Base-by-base conservation (phyloP, 2,329 filamentous ascomycete genomes). In the Pezicula rhizophila region DNA sequence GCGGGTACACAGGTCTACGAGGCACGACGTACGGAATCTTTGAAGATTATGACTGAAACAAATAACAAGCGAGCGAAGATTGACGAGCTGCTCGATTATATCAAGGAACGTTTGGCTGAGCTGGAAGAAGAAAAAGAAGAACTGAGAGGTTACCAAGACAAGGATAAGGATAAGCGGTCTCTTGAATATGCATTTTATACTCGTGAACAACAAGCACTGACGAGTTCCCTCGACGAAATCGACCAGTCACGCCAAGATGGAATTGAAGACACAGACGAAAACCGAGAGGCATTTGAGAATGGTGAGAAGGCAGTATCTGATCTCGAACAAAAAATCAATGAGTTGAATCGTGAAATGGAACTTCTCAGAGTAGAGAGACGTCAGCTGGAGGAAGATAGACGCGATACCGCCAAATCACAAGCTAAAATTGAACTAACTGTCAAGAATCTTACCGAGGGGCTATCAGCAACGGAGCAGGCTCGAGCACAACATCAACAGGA, bases 61-160 rank as follows among this genome's bases (percentile, higher is more conserved):
- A 90, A 92, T 67, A 95, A 90, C 70, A 97, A 96, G 73, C 84
- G 90, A 53, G 77, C 84, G 41, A 96, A 96, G 70, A 97, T 97
- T 52, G 93, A 99, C 64, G 90, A 95, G 63, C 76, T 95, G 11
- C 78, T 99, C 11, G 83, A 86, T 46, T 95, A 93, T 62, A 96
- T 99, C 68, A 90, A 93, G 61, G 89, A 95, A 61, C 84, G 93
- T 46, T 75, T 99, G 47, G 77, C 75, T 35, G 93, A 99, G 67
- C 76, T 99, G 0, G 93, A 99, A 67, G 91, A 96, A 65, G 93
- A 99, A 68, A 97, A 97, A 67, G 90, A 96, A 62, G 95, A 99
- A 67, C 75, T 99, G 35, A 83, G 90, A 41, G 90, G 85, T 7
- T 99, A 91, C 64, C 93, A 97, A 67, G 90, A 96, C 52, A 96